Evolutionary conservation across 306 rosid species (phyloP).

Genomic region (Acacia melanoxylon): DNA sequence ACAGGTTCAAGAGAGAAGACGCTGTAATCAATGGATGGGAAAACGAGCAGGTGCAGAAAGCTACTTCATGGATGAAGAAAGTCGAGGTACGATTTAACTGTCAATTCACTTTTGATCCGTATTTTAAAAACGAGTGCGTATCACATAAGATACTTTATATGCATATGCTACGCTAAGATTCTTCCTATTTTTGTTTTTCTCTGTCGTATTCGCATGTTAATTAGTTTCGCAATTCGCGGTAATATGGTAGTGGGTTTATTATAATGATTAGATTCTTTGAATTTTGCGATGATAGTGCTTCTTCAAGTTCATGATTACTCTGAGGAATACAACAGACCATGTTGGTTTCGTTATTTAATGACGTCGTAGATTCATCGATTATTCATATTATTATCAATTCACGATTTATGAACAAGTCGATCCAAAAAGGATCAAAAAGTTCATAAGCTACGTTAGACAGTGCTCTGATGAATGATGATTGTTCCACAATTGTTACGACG

Average conservation of each 20-base stretch:
- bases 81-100: conserved; percentile 60
- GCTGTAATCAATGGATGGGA: conserved; percentile 91
- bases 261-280: neutral
- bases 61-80: conserved; percentile 89
- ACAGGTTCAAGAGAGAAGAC: conserved; percentile 91
- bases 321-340: neutral
- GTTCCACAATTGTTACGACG: conserved; percentile 7
- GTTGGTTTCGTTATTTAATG: neutral
- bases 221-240: conserved; percentile 6
- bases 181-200: neutral
- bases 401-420: neutral
- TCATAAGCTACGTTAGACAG: neutral
- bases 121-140: conserved; percentile 36
- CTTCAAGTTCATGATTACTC: conserved; percentile 23
- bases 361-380: neutral
- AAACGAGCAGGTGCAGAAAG: conserved; percentile 83
- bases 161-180: conserved; percentile 59
- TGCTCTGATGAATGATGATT: conserved; percentile 26
- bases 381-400: conserved; percentile 11
- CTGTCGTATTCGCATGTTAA: neutral
- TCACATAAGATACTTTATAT: conserved; percentile 58
- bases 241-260: neutral
- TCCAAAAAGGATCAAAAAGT: neutral
- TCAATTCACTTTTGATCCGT: conserved; percentile 28
- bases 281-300: conserved; percentile 17